Percentiles rank a stretch among this genome's conserved stretches.
These are phyloP conservation scores for Pseudozyma hubeiensis DNA, from an alignment of 1,284 basidiomycete species.

Conservation along the genomic window DNA sequence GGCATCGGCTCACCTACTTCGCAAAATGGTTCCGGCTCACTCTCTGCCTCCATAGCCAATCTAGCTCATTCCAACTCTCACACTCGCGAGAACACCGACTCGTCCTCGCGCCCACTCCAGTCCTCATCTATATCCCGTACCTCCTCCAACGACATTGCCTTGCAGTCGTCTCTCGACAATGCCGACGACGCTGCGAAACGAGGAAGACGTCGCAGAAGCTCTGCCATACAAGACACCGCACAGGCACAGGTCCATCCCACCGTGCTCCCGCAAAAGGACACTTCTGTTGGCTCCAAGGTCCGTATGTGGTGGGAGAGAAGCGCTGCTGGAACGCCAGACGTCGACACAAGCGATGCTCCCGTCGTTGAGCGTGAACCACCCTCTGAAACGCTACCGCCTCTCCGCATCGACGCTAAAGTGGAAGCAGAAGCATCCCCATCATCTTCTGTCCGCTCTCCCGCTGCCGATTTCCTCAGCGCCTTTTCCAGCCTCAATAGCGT, in stretches of 20 bases:
- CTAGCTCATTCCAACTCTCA: conserved; percentile 29
- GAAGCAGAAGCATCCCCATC: conserved; percentile 5
- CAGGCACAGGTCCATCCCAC: conserved; percentile 5
- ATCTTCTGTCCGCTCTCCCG: conserved; percentile 71
- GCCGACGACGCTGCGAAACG: conserved; percentile 13
- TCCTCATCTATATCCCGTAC: conserved; percentile 8
- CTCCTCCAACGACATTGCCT: conserved; percentile 8
- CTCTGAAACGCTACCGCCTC: conserved; percentile 6
- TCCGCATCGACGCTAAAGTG: conserved; percentile 16
- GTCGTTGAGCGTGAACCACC: conserved; percentile 13
- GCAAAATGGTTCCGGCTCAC: conserved; percentile 23
- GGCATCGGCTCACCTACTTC: conserved; percentile 45
- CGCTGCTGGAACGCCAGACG: conserved; percentile 22
- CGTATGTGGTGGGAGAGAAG: conserved; percentile 56
- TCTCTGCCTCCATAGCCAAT: conserved; percentile 32
- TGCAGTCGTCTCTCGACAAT: background rate
- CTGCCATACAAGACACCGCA: conserved; percentile 12
- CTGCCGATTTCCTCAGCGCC: conserved; percentile 80
- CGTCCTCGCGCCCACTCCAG: conserved; percentile 11
- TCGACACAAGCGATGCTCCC: conserved; percentile 14
- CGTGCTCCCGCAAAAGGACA: conserved; percentile 30
- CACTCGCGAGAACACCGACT: conserved; percentile 23
- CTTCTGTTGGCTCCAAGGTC: conserved; percentile 43
- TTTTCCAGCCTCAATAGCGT: conserved; percentile 71
- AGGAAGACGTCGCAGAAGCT: conserved; percentile 44